Evolutionary conservation across 768 basidiomycete genomes (phyloP).

Genomic region (Collybiopsis confluens): DNA sequence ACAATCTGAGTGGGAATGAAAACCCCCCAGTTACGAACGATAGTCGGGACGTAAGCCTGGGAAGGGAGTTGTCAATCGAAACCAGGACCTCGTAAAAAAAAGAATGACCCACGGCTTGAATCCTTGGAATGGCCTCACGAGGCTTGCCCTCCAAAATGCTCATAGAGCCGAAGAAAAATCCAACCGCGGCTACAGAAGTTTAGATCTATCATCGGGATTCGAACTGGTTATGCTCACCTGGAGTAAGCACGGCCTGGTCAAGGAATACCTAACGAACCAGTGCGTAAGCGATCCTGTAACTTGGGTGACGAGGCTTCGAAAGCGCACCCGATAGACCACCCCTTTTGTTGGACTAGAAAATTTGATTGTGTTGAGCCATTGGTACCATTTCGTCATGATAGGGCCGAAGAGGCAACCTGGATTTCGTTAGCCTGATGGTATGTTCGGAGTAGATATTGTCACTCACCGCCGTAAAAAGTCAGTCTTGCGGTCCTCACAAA

Average conservation of each 20-base stretch:
- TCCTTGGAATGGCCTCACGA: conserved; percentile 34
- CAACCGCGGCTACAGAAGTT: conserved; percentile 33
- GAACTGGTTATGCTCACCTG: conserved; percentile 36
- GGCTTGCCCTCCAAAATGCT: conserved; percentile 55
- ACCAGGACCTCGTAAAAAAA: background rate
- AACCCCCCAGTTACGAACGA: conserved; percentile 75
- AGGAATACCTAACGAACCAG: conserved; percentile 55
- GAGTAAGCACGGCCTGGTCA: conserved; percentile 77
- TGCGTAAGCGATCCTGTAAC: background rate
- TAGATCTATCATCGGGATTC: background rate
- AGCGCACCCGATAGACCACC: conserved; percentile 56
- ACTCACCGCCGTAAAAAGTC: conserved; percentile 68
- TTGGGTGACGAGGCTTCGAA: background rate
- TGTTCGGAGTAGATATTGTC: background rate
- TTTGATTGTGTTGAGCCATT: conserved; percentile 64
- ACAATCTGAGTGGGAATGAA: conserved; percentile 74
- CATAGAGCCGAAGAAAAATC: conserved; percentile 42
- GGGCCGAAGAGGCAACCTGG: conserved; percentile 76
- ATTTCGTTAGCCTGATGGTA: background rate
- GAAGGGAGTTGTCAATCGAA: background rate
- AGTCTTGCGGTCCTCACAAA: conserved; percentile 59
- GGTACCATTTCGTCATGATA: conserved; percentile 78
- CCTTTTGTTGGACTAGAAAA: conserved; percentile 58
- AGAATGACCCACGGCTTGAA: conserved; percentile 33
- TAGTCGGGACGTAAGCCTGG: conserved; percentile 67